Conservation (phyloP, 192 early-diverging fungal genomes). For the Bifiguratus adelaidae region DNA sequence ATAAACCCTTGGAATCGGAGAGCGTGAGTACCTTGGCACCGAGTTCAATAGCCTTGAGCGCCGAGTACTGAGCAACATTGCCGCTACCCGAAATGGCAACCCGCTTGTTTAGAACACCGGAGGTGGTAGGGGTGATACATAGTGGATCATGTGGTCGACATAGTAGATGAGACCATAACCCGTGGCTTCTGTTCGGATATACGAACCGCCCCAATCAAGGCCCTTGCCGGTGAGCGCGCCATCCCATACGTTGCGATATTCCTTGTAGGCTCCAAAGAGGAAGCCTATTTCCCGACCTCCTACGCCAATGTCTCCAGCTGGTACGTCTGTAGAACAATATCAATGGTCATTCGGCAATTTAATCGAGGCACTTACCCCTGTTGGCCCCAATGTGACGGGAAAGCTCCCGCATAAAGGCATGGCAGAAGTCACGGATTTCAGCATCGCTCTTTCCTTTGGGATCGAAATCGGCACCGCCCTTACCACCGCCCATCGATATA, state of each 20-base stretch:
- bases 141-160: constrained; percentile 24
- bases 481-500: constrained; percentile 40
- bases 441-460: constrained; percentile 35
- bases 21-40: constrained; percentile 37
- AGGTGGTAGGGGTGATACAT: constrained; percentile 7
- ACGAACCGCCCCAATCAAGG: constrained; percentile 36
- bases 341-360: no score
- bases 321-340: no score
- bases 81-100: constrained; percentile 38
- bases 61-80: constrained; percentile 43
- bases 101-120: constrained; percentile 36
- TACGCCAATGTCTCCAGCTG: constrained; percentile 40
- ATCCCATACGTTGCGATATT: constrained; percentile 33
- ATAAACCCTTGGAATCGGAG: constrained; percentile 40
- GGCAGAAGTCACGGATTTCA: constrained; percentile 41
- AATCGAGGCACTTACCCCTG: no score
- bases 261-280: constrained; percentile 44
- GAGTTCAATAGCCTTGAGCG: constrained; percentile 40
- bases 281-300: constrained; percentile 38
- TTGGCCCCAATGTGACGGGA: constrained; percentile 41
- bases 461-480: constrained; percentile 40
- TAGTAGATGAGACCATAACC: constrained; percentile 47
- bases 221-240: constrained; percentile 43
- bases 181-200: constrained; percentile 41
- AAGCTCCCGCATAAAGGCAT: constrained; percentile 41